Percentiles rank a stretch among this genome's conserved stretches.
These are phyloP conservation scores for Neurospora sp. DNA, from an alignment of 2,329 filamentous ascomycete species.

Conservation along the genomic window DNA sequence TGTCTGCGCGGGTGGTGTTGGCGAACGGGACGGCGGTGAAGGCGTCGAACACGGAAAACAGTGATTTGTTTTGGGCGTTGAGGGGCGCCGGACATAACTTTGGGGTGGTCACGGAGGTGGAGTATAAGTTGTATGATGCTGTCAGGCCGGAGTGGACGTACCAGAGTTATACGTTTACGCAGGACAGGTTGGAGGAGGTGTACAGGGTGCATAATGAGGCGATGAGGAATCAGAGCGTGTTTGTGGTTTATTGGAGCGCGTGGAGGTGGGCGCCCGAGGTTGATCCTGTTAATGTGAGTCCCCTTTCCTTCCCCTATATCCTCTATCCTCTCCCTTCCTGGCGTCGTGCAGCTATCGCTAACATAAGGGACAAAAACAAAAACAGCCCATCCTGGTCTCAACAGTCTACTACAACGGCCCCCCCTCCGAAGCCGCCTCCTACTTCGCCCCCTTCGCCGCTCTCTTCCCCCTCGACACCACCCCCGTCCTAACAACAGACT, in stretches of 20 bases:
- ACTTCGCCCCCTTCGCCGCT: background rate
- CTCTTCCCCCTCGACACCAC: background rate
- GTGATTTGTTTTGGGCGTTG: constrained; percentile 56
- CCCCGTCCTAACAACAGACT: background rate
- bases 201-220: constrained; percentile 3
- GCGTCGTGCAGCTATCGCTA: background rate
- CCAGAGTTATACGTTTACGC: constrained; percentile 5
- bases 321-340: background rate
- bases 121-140: constrained; percentile 4
- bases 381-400: constrained; percentile 6
- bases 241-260: constrained; percentile 4
- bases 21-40: constrained; percentile 46
- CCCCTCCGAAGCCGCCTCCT: background rate
- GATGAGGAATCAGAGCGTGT: constrained; percentile 1
- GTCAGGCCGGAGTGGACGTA: constrained; percentile 6
- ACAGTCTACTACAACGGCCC: constrained; percentile 3
- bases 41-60: constrained; percentile 41
- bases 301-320: too few relatives aligned
- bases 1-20: constrained; percentile 54
- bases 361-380: background rate
- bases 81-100: constrained; percentile 52
- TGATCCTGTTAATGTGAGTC: constrained; percentile 5
- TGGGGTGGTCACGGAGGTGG: constrained; percentile 7
- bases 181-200: constrained; percentile 7
- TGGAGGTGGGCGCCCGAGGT: background rate